phyloP scores from a whole-genome alignment of 208 protist genomes.

The Perkinsela sp. region DNA sequence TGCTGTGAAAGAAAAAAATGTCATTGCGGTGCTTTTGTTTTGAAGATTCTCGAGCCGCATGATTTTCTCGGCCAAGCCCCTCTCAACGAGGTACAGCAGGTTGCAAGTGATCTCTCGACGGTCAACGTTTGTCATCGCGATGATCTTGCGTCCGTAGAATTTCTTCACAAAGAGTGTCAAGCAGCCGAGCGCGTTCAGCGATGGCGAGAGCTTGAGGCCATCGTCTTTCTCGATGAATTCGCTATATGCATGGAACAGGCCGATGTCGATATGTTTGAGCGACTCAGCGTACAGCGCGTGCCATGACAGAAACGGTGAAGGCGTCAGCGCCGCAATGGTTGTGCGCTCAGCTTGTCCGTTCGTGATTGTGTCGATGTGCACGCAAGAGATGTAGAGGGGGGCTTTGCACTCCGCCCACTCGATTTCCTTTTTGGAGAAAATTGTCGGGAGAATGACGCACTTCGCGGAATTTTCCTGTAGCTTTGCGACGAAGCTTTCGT shows the following conservation, averaged over 20 bases:
- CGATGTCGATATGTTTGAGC: neutral
- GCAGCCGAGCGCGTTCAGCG: neutral
- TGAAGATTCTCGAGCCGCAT: neutral
- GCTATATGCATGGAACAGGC: neutral
- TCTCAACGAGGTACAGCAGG: neutral
- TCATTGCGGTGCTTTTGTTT: neutral
- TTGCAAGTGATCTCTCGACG: neutral
- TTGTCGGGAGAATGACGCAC: neutral
- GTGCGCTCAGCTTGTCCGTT: neutral
- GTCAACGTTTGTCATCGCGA: neutral
- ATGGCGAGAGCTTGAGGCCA: neutral
- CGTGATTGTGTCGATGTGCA: neutral
- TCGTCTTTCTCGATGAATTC: neutral
- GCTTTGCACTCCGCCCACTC: neutral
- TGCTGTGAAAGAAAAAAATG: neutral
- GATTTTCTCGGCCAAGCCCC: neutral
- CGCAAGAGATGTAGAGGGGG: neutral
- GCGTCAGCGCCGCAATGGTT: neutral
- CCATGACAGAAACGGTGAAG: slow-evolving; percentile 1
- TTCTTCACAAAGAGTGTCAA: neutral
- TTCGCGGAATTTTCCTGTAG: neutral
- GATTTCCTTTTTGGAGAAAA: neutral
- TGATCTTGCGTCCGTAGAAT: slow-evolving; percentile 1
- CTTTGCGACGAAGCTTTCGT: neutral
- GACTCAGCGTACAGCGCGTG: neutral